phyloP scores from a whole-genome alignment of 371 early-diverging fungal species.

The Mortierella sp. region DNA sequence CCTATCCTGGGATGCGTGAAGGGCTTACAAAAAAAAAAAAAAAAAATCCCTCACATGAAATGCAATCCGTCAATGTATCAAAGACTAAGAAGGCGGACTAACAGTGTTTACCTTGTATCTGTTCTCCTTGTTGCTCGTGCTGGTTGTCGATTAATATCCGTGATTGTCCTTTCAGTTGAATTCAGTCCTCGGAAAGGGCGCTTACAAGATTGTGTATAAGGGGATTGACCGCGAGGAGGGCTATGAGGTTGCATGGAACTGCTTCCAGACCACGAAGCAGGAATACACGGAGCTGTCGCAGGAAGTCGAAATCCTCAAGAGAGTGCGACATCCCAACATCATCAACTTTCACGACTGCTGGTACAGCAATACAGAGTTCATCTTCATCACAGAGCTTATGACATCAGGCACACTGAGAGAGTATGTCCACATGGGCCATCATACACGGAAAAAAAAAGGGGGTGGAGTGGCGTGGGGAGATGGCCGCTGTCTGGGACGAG shows the following conservation, averaged over 20 bases:
- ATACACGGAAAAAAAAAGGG: too few species aligned
- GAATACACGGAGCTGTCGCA: conserved; percentile 78
- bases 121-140: not conserved
- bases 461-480: too few species aligned
- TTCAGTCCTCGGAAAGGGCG: conserved; percentile 75
- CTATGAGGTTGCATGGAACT: conserved; percentile 96
- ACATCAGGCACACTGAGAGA: conserved; percentile 87
- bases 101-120: conserved; percentile 20
- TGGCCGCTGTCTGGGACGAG: not conserved
- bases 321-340: conserved; percentile 88
- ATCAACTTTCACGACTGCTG: conserved; percentile 88
- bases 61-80: conserved; percentile 2
- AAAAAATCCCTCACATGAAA: conserved; percentile 38
- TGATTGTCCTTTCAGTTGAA: conserved; percentile 53
- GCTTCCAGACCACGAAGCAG: conserved; percentile 72
- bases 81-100: conserved; percentile 14
- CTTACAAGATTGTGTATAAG: conserved; percentile 93
- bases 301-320: conserved; percentile 84
- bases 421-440: conserved; percentile 29
- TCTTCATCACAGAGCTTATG: conserved; percentile 96
- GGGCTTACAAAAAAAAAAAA: not conserved
- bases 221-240: conserved; percentile 93
- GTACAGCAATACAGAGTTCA: conserved; percentile 77
- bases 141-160: not conserved
- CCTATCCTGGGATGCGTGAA: conserved; percentile 4